These are phyloP conservation scores for Cladosporium sp. DNA, from an alignment of 2,329 filamentous ascomycete species.

Conservation along the genomic window DNA sequence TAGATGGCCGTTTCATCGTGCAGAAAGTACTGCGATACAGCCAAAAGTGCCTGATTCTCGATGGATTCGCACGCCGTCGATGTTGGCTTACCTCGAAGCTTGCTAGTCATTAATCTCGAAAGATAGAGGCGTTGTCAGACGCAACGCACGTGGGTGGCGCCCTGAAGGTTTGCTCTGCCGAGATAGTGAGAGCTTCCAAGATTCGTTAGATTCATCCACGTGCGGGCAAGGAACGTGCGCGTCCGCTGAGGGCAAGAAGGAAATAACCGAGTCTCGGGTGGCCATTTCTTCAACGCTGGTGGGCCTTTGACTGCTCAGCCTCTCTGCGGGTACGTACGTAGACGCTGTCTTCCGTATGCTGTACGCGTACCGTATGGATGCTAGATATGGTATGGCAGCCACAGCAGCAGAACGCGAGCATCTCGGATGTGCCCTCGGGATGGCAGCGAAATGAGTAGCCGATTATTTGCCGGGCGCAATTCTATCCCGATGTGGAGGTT, in stretches of 20 bases:
- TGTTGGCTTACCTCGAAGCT: too few species aligned
- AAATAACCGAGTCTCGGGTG: background rate
- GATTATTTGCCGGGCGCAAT: background rate
- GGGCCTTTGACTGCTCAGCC: background rate
- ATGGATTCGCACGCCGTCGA: background rate
- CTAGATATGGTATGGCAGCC: too few species aligned
- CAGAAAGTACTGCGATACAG: background rate
- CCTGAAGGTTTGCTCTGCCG: background rate
- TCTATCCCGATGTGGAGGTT: background rate
- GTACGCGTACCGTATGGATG: too few species aligned
- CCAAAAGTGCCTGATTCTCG: background rate
- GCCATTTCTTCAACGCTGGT: background rate
- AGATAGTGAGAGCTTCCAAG: background rate
- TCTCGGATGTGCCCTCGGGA: too few species aligned
- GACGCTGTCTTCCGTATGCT: too few species aligned
- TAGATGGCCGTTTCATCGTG: background rate
- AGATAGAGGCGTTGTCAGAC: background rate
- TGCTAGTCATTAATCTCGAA: too few species aligned
- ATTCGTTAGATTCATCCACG: background rate
- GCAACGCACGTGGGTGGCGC: constrained; percentile 5
- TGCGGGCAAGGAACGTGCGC: background rate
- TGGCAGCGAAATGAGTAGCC: background rate
- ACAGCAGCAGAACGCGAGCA: too few species aligned
- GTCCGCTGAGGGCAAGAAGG: background rate
- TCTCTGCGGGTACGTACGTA: too few species aligned